Conservation (phyloP, 371 early-diverging fungal genomes). For the Choanephora cucurbitarum region DNA sequence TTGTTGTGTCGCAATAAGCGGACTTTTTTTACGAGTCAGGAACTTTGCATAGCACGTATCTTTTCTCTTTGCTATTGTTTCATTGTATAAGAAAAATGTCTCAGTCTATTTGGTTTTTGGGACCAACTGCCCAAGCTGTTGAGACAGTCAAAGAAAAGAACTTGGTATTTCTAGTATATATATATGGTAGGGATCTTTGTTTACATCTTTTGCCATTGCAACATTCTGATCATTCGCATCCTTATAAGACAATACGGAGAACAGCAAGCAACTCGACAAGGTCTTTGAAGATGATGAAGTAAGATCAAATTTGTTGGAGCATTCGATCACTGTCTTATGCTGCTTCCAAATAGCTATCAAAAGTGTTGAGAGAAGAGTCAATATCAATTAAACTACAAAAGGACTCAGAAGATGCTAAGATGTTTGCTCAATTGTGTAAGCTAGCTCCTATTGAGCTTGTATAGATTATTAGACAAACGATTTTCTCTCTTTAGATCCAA, state of each 20-base stretch:
- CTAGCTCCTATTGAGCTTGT: not conserved
- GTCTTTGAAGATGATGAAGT: conserved; percentile 8
- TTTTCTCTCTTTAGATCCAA: conserved; percentile 9
- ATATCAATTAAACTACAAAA: conserved; percentile 11
- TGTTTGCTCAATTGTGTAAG: conserved; percentile 18
- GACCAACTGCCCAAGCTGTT: conserved; percentile 13
- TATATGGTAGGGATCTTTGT: conserved; percentile 9
- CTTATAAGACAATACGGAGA: conserved; percentile 10
- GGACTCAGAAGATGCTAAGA: conserved; percentile 12
- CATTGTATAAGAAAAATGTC: not conserved
- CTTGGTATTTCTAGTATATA: conserved; percentile 9
- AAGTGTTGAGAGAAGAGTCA: conserved; percentile 1
- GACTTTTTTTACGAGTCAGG: too few species aligned
- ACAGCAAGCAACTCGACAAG: conserved; percentile 9
- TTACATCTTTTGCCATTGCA: not conserved
- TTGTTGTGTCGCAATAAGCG: too few species aligned
- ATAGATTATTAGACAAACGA: not conserved
- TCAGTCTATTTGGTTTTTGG: conserved; percentile 13
- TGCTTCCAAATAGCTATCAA: conserved; percentile 2
- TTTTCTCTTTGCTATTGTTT: not conserved
- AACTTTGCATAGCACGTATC: too few species aligned
- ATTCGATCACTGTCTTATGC: not conserved
- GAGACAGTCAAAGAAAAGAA: conserved; percentile 5
- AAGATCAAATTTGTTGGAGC: not conserved
- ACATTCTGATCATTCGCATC: not conserved